Base-by-base conservation (phyloP, 2,329 filamentous ascomycete genomes). In the Scorias spongiosa region DNA sequence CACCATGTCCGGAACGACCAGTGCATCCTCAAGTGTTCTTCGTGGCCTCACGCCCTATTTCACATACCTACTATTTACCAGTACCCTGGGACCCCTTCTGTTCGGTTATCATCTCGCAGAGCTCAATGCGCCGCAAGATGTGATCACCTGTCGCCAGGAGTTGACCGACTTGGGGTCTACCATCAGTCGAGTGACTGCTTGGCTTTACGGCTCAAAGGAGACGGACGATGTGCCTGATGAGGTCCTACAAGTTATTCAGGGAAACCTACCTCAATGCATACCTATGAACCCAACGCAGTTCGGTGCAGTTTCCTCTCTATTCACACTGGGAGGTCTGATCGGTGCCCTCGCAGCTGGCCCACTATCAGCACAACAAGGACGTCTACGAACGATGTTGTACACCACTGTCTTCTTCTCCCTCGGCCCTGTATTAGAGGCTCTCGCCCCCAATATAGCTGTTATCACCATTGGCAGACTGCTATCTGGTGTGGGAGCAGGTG, bases 31-130 rank as follows among this genome's bases (percentile, higher is more conserved):
- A 36, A 15, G 12, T 5, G 15, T 15, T 12, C 58, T 66, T 51
- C 55, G 68, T 46, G 62, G 63, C 56, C 59, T 87, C 44, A 91
- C 85, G 30, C 70, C 76, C 5, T 93, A 86, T 63, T 76, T 96
- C 54, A 59, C 91, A 56, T 76, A 85, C 57, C 66, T 91, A 40
- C 74, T 96, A 44, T 66, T 78, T 47, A 71, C 88, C 46, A 77
- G 84, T 38, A 93, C 87, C 0, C 66, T 95, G 14, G 91, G 89
- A 1, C 86, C 91, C 1, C 74, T 96, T 39, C 86, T 95, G 57
- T 98, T 95, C 60, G 91, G 91, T 49, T 95, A 85, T 64, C 89
- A 96, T 64, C 65, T 96, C 60, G 84, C 87, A 54, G 91, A 96
- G 63, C 76, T 98, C 49, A 98, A 98, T 62, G 86, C 89, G 8